Percentiles rank a stretch among this genome's conserved stretches.
Conservation (phyloP, 495 filamentous ascomycete species). For the Penicillium daleae region DNA sequence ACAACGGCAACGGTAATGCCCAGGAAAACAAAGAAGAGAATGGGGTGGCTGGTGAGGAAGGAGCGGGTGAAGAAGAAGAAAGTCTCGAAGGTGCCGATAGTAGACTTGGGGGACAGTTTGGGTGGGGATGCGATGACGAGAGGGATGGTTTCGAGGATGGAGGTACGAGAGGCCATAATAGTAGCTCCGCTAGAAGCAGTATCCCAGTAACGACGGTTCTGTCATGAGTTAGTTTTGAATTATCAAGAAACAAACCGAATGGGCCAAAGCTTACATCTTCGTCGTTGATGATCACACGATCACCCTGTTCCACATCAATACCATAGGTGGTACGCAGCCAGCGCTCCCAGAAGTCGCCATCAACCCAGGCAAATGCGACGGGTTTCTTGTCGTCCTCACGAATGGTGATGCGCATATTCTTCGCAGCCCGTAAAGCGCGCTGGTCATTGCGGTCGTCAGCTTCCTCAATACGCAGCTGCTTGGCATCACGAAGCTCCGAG, state of each 20-base stretch:
- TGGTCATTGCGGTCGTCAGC: constrained; percentile 93
- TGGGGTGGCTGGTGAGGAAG: constrained; percentile 72
- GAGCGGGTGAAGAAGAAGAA: constrained; percentile 76
- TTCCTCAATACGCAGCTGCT: constrained; percentile 94
- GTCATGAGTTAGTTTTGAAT: constrained; percentile 32
- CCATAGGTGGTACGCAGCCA: constrained; percentile 96
- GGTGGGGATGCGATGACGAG: constrained; percentile 75
- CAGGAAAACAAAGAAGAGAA: constrained; percentile 65
- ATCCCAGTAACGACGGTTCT: constrained; percentile 97
- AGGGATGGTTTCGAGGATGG: constrained; percentile 90
- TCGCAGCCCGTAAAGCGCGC: constrained; percentile 81
- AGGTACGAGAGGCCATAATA: constrained; percentile 88
- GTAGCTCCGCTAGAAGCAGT: constrained; percentile 81
- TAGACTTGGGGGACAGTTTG: constrained; percentile 85
- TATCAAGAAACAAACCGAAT: not conserved
- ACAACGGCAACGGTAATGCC: constrained; percentile 48
- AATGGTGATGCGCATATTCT: constrained; percentile 89
- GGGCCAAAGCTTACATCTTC: constrained; percentile 74
- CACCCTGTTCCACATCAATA: constrained; percentile 80
- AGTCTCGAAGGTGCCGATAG: constrained; percentile 73
- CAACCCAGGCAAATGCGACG: constrained; percentile 97
- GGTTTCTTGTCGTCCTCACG: constrained; percentile 83
- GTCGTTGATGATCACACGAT: constrained; percentile 95
- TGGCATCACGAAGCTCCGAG: constrained; percentile 88
- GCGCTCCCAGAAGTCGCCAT: constrained; percentile 95